Evolutionary conservation across 768 basidiomycete genomes (phyloP).

Genomic region (Boletus eberwhitei): DNA sequence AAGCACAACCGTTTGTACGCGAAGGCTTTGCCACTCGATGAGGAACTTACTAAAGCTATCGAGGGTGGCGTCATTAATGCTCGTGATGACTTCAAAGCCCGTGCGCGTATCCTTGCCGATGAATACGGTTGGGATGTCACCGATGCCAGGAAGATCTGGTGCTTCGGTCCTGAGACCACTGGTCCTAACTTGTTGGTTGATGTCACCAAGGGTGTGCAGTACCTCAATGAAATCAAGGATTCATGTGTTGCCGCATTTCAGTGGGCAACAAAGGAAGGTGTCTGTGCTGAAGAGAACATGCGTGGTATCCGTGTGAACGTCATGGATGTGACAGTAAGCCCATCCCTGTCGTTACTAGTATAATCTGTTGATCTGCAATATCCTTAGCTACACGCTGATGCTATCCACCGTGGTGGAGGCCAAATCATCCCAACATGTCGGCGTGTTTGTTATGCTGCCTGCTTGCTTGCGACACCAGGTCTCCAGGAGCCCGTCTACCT

Average conservation of each 20-base stretch:
- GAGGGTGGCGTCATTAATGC: slow-evolving; percentile 80
- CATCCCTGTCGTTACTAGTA: background rate
- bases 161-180: slow-evolving; percentile 97
- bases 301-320: slow-evolving; percentile 97
- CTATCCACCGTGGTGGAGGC: slow-evolving; percentile 99
- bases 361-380: background rate
- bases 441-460: slow-evolving; percentile 94
- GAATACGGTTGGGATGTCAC: slow-evolving; percentile 99
- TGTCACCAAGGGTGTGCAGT: slow-evolving; percentile 98
- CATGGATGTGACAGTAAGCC: slow-evolving; percentile 85
- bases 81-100: slow-evolving; percentile 96
- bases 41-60: slow-evolving; percentile 92
- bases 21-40: slow-evolving; percentile 90
- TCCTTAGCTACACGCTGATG: slow-evolving; percentile 88
- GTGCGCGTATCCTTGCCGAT: slow-evolving; percentile 94
- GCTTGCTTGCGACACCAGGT: slow-evolving; percentile 84
- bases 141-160: slow-evolving; percentile 99
- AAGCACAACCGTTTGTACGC: slow-evolving; percentile 99
- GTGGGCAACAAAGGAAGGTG: slow-evolving; percentile 99
- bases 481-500: slow-evolving; percentile 97
- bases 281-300: slow-evolving; percentile 96
- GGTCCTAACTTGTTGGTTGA: slow-evolving; percentile 97
- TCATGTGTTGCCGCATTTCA: slow-evolving; percentile 99
- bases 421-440: slow-evolving; percentile 97
- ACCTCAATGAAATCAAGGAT: slow-evolving; percentile 99